Evolutionary conservation across 345 rosid species (phyloP), one percentile per base, ranked within the genome.

Genomic region (Aurinia saxatilis): DNA sequence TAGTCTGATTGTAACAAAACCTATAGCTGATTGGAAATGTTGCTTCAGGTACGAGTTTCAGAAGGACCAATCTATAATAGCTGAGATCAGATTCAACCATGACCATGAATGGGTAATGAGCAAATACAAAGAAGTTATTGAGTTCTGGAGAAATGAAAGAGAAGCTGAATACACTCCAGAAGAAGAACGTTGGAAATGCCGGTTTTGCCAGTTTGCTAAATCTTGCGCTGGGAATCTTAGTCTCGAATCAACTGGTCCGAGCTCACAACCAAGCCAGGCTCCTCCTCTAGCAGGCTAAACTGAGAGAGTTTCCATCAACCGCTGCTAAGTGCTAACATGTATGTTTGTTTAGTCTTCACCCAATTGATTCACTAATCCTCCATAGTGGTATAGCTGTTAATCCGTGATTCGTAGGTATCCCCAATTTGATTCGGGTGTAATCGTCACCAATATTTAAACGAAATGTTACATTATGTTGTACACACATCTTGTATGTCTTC

Each of bases 131-230:
- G 60, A 15, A 45, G 44, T 70, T 57, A 78, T 88, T 6, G 84
- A 76, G 63, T 75, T 91, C 54, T 91, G 93, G 91, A 62, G 17
- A 10, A 86, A 83, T 31, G 79, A 82, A 65, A 57, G 87, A 63
- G 91, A 82, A 66, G 84, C 89, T 21, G 74, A 53, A 47, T 87
- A 75, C 70, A 48, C 77, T 23, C 87, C 85, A 6, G 76, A 76
- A 69, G 87, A 85, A 70, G 96, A 87, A 79, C 84, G 83, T 6
- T 91, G 98, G 98, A 91, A 91, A 74, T 87, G 96, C 53, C 50
- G 73, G 42, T 67, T 16, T 68, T 91, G 96, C 56, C 81, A 79
- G 25, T 85, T 75, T 70, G 77, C 82, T 59, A 56, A 73, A 1
- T 56, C 53, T 6, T 87, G 92, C 67, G 78, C 82, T 12, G 70